A percentile compares a stretch with the other conserved stretches of the same genome.
These are phyloP conservation scores for Sporisorium reilianum DNA, from an alignment of 1,284 basidiomycete species.

Conservation along the genomic window DNA sequence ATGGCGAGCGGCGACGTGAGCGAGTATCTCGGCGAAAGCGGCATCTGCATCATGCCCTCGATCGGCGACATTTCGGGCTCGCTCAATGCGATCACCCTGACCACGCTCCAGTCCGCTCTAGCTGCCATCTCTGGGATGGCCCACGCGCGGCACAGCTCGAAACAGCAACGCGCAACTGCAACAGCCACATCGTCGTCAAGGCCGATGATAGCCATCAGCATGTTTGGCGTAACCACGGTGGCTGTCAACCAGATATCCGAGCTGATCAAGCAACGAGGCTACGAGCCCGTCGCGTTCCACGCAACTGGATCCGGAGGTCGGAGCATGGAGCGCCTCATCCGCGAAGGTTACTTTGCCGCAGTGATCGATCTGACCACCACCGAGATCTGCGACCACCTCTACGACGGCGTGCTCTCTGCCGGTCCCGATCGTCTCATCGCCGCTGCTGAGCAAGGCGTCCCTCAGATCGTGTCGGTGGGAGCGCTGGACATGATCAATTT, in stretches of 20 bases:
- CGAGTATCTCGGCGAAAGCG: slow-evolving; percentile 43
- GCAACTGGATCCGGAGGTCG: slow-evolving; percentile 42
- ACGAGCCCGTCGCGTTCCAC: slow-evolving; percentile 48
- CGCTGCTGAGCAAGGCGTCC: slow-evolving; percentile 20
- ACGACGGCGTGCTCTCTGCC: slow-evolving; percentile 38
- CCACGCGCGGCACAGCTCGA: slow-evolving; percentile 5
- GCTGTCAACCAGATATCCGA: slow-evolving; percentile 38
- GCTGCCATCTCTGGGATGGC: slow-evolving; percentile 47
- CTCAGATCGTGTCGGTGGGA: slow-evolving; percentile 41
- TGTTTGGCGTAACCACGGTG: slow-evolving; percentile 48
- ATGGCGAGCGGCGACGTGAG: slow-evolving; percentile 46
- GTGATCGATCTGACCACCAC: slow-evolving; percentile 49
- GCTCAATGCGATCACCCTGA: slow-evolving; percentile 39
- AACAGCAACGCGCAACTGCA: background rate
- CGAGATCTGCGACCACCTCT: slow-evolving; percentile 42
- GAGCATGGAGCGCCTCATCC: slow-evolving; percentile 43
- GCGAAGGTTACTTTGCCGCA: slow-evolving; percentile 37
- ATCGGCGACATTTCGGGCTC: slow-evolving; percentile 47
- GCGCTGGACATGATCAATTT: slow-evolving; percentile 55
- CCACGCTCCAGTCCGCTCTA: slow-evolving; percentile 26
- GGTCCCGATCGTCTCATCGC: slow-evolving; percentile 41
- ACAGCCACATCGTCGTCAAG: background rate
- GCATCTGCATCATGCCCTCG: slow-evolving; percentile 46
- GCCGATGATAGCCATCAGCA: slow-evolving; percentile 40
- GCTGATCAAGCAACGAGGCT: slow-evolving; percentile 25